Evolutionary conservation across 2,329 filamentous ascomycete genomes (phyloP).

Genomic region (Fusarium mangiferae): DNA sequence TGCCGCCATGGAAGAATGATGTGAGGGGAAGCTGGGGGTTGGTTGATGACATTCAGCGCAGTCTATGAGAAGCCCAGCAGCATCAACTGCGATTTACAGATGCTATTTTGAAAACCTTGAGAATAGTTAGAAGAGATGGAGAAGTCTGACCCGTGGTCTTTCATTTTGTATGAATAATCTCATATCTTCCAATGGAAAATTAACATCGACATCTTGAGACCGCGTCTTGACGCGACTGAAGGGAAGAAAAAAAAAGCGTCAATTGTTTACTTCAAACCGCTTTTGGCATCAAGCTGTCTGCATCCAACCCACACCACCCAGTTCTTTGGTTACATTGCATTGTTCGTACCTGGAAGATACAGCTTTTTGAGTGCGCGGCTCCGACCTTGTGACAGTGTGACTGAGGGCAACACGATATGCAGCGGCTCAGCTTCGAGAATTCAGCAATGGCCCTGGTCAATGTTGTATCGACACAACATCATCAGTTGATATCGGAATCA

Average conservation of each 20-base stretch:
- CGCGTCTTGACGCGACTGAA: constrained; percentile 9
- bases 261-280: constrained; percentile 34
- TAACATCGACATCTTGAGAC: background rate
- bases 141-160: background rate
- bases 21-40: constrained; percentile 12
- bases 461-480: constrained; percentile 24
- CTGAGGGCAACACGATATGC: background rate
- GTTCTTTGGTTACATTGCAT: constrained; percentile 29
- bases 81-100: background rate
- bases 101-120: background rate
- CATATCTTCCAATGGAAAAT: background rate
- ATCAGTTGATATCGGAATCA: constrained; percentile 23
- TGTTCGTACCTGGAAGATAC: constrained; percentile 31
- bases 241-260: background rate
- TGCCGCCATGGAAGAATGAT: constrained; percentile 21
- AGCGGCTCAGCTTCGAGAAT: constrained; percentile 19
- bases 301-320: background rate
- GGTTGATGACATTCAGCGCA: background rate
- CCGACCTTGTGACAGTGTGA: constrained; percentile 36
- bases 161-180: background rate
- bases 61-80: background rate
- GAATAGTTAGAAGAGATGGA: background rate
- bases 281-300: constrained; percentile 32
- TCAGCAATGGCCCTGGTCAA: background rate
- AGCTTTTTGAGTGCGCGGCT: constrained; percentile 20